These are phyloP conservation scores for Neurospora sp. DNA, from an alignment of 495 filamentous ascomycete genomes.

Conservation along the genomic window DNA sequence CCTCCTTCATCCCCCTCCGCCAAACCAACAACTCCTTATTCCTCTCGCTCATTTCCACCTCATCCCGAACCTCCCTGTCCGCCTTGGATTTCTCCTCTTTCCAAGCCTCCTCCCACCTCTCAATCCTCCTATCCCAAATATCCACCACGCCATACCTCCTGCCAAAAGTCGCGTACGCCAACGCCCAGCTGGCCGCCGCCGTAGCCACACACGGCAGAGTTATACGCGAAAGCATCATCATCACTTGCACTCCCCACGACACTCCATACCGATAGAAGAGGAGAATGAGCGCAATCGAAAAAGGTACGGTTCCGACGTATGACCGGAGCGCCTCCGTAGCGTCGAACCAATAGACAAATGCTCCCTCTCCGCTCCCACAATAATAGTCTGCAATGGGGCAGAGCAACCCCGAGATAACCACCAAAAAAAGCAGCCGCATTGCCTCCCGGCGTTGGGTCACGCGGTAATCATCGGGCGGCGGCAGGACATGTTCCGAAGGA, in stretches of 20 bases:
- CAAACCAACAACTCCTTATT: not conserved
- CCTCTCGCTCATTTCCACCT: not conserved
- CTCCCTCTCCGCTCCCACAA: not conserved
- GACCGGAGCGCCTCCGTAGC: not conserved
- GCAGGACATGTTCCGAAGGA: not conserved
- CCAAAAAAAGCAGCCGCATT: not conserved
- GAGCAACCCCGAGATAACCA: not conserved
- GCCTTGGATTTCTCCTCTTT: not conserved
- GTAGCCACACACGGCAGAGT: not conserved
- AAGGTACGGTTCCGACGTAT: not conserved
- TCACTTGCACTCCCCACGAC: not conserved
- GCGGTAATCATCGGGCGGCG: not conserved
- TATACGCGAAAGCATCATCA: not conserved
- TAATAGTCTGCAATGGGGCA: not conserved
- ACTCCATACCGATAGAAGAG: not conserved
- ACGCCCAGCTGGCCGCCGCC: accelerated
- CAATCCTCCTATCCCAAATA: not conserved
- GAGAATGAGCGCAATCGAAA: not conserved
- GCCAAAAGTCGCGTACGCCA: not conserved
- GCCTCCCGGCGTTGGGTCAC: not conserved
- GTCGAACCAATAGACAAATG: not conserved
- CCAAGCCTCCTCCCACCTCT: not conserved
- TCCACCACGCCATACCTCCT: not conserved
- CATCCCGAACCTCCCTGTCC: not conserved
- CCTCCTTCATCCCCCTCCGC: not conserved